Evolutionary conservation across 2,329 filamentous ascomycete species (phyloP).

Genomic region (Curvularia sp.): DNA sequence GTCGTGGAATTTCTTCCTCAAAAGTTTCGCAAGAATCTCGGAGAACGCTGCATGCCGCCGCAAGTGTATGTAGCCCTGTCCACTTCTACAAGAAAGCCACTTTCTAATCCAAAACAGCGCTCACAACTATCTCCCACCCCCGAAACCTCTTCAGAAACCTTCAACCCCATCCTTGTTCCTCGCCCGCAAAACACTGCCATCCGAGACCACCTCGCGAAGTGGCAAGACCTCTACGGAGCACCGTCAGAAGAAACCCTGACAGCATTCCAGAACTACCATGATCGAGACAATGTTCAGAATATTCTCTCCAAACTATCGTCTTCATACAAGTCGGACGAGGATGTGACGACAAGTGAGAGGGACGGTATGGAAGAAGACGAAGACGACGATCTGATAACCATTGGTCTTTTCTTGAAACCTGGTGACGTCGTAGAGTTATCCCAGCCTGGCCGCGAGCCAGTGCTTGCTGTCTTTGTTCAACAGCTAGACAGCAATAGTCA

Average conservation of each 20-base stretch:
- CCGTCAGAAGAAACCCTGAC: slow-evolving; percentile 39
- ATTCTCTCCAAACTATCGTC: slow-evolving; percentile 31
- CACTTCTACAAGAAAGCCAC: not conserved
- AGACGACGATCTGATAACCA: slow-evolving; percentile 43
- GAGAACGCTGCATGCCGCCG: slow-evolving; percentile 34
- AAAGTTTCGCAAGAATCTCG: slow-evolving; percentile 19
- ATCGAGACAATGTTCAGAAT: slow-evolving; percentile 34
- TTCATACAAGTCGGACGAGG: slow-evolving; percentile 34
- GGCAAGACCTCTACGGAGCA: slow-evolving; percentile 53
- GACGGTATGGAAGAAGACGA: slow-evolving; percentile 30
- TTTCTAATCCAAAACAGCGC: slow-evolving; percentile 27
- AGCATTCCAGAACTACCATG: slow-evolving; percentile 43
- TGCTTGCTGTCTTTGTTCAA: slow-evolving; percentile 59
- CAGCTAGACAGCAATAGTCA: slow-evolving; percentile 52
- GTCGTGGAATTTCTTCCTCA: slow-evolving; percentile 14
- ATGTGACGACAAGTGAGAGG: slow-evolving; percentile 30
- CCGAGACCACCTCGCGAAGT: slow-evolving; percentile 45
- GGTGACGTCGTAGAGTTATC: slow-evolving; percentile 60
- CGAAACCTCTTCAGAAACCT: slow-evolving; percentile 8
- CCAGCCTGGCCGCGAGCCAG: slow-evolving; percentile 46
- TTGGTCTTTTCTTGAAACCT: slow-evolving; percentile 49
- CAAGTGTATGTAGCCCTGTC: slow-evolving; percentile 22
- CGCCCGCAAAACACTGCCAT: slow-evolving; percentile 28
- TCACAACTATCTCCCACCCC: slow-evolving; percentile 18
- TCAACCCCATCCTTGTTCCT: slow-evolving; percentile 24